Conservation (phyloP, 192 early-diverging fungal genomes). For the Backusella luteola region DNA sequence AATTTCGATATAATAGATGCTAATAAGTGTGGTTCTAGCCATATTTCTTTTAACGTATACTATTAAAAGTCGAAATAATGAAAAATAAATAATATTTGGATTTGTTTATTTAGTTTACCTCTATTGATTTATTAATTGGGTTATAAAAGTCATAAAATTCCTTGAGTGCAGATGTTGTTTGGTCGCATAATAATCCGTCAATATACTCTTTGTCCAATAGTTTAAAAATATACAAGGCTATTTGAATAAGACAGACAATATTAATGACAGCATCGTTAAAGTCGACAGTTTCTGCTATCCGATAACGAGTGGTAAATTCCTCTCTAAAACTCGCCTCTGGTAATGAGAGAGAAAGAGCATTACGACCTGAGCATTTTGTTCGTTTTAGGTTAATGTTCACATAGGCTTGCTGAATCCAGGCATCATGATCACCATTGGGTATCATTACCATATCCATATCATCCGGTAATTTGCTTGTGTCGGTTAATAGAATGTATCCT, state of each 20-base stretch:
- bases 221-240: conserved; percentile 41
- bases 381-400: conserved; percentile 51
- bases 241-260: conserved; percentile 44
- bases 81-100: not conserved
- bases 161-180: conserved; percentile 40
- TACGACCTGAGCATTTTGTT: conserved; percentile 50
- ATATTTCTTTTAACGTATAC: conserved; percentile 31
- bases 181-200: conserved; percentile 52
- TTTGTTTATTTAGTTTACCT: not conserved
- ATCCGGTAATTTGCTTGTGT: conserved; percentile 44
- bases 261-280: conserved; percentile 51
- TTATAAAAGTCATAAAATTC: conserved; percentile 41
- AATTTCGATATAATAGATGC: conserved; percentile 49
- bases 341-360: conserved; percentile 43
- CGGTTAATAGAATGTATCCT: conserved; percentile 47
- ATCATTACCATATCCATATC: conserved; percentile 51
- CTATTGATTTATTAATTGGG: conserved; percentile 23
- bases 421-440: conserved; percentile 50
- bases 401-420: conserved; percentile 42
- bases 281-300: conserved; percentile 40
- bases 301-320: conserved; percentile 49
- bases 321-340: conserved; percentile 43
- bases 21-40: conserved; percentile 46
- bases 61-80: not conserved
- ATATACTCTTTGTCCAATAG: conserved; percentile 41